These are phyloP conservation scores for Westerdykella ornata DNA, from an alignment of 2,329 filamentous ascomycete species.

Conservation along the genomic window DNA sequence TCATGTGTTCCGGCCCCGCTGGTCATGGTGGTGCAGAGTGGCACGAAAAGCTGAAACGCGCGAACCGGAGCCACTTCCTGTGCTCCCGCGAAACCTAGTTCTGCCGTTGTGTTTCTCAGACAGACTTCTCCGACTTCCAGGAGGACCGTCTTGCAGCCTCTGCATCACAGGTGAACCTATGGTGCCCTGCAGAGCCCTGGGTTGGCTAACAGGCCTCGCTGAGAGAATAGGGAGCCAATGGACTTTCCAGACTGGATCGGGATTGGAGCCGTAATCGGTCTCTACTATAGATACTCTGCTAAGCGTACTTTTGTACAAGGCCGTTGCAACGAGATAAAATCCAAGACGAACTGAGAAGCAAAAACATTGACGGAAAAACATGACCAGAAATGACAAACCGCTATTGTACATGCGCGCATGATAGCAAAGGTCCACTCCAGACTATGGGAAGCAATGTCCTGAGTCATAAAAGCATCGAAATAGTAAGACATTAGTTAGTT, in stretches of 20 bases:
- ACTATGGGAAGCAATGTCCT: slow-evolving; percentile 14
- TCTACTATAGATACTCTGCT: slow-evolving; percentile 30
- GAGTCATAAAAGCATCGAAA: neutral
- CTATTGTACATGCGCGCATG: slow-evolving; percentile 31
- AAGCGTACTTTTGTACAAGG: slow-evolving; percentile 36
- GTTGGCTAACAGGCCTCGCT: too few relatives aligned
- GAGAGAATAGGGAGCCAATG: too few relatives aligned
- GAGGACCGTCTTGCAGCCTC: too few relatives aligned
- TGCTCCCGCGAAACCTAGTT: neutral
- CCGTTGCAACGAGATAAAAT: slow-evolving; percentile 13
- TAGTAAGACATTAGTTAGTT: too few relatives aligned
- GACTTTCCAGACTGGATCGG: too few relatives aligned
- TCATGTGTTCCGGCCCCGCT: too few relatives aligned
- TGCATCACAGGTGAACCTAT: too few relatives aligned
- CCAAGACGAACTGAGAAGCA: slow-evolving; percentile 12
- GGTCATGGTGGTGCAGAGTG: too few relatives aligned
- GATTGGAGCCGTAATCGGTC: neutral
- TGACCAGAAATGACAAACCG: slow-evolving; percentile 11
- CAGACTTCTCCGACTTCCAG: too few relatives aligned
- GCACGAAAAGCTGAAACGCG: too few relatives aligned
- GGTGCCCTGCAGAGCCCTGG: too few relatives aligned
- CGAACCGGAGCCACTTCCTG: too few relatives aligned
- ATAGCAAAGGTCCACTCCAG: slow-evolving; percentile 6
- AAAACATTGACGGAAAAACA: slow-evolving; percentile 1
- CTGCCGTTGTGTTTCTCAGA: neutral